Conservation (phyloP, 202 grass and related monocot genomes). For the Musa balbisiana region DNA sequence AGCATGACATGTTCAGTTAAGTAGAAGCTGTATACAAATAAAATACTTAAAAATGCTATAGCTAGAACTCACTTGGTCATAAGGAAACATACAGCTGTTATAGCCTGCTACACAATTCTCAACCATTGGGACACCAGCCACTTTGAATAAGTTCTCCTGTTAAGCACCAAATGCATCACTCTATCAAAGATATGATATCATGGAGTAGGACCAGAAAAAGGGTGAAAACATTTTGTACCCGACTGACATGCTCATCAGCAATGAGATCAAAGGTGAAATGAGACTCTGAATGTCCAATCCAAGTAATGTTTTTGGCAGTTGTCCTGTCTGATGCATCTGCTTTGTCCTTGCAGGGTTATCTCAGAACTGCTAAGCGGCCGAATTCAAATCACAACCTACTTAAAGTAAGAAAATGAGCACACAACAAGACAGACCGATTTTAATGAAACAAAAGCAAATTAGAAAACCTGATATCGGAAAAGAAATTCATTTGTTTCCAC, state of each 20-base stretch:
- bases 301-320: conserved; percentile 60
- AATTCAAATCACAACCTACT: conserved; percentile 72
- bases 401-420: background rate
- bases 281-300: conserved; percentile 74
- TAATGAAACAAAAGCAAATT: too few species aligned
- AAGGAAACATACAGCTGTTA: conserved; percentile 97
- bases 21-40: background rate
- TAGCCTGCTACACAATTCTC: conserved; percentile 89
- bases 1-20: background rate
- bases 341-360: conserved; percentile 69
- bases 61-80: conserved; percentile 66
- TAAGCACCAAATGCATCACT: conserved; percentile 1
- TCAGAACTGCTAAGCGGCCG: conserved; percentile 66
- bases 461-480: too few species aligned
- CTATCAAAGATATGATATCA: background rate
- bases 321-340: conserved; percentile 63
- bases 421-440: background rate
- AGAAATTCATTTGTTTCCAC: too few species aligned
- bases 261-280: conserved; percentile 92
- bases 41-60: background rate
- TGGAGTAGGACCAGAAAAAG: background rate
- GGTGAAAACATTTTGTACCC: conserved; percentile 30
- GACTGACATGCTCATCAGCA: conserved; percentile 82
- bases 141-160: conserved; percentile 79
- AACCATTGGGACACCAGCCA: conserved; percentile 89